Conservation (phyloP, 257 asterid genomes). For the Rubia yunnanensis region DNA sequence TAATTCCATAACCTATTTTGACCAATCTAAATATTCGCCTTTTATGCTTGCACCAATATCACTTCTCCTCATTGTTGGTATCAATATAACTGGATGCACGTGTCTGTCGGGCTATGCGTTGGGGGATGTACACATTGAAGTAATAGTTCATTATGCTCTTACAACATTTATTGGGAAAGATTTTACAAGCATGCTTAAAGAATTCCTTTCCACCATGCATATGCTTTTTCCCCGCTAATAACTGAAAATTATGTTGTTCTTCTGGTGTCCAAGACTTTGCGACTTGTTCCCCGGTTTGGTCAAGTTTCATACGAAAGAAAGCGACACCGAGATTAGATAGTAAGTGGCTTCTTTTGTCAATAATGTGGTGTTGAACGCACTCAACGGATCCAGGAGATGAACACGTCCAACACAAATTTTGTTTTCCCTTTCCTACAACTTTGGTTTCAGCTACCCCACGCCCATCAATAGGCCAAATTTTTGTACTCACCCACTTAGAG, state of each 20-base stretch:
- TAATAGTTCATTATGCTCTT: constrained; percentile 40
- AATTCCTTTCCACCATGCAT: constrained; percentile 33
- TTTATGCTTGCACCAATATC: too few relatives aligned
- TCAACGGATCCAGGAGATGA: constrained; percentile 27
- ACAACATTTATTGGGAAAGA: constrained; percentile 30
- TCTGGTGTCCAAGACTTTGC: constrained; percentile 46
- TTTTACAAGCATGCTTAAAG: constrained; percentile 43
- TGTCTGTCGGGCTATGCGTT: constrained; percentile 37
- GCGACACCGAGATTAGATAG: constrained; percentile 49
- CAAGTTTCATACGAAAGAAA: constrained; percentile 57
- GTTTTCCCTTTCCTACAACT: constrained; percentile 56
- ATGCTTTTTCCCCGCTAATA: constrained; percentile 34
- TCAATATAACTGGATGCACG: constrained; percentile 32
- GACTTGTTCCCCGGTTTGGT: constrained; percentile 64
- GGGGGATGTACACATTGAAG: constrained; percentile 54
- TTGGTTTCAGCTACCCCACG: constrained; percentile 13
- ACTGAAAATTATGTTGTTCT: constrained; percentile 44
- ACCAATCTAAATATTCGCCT: too few relatives aligned
- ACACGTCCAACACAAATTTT: constrained; percentile 40
- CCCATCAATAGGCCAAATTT: constrained; percentile 46
- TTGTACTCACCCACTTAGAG: constrained; percentile 62
- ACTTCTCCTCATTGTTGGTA: constrained; percentile 34
- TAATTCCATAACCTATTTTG: too few relatives aligned
- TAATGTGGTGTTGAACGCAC: constrained; percentile 42
- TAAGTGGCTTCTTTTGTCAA: constrained; percentile 37